Evolutionary conservation across 345 rosid genomes (phyloP).

Genomic region (Lepidium africanum): DNA sequence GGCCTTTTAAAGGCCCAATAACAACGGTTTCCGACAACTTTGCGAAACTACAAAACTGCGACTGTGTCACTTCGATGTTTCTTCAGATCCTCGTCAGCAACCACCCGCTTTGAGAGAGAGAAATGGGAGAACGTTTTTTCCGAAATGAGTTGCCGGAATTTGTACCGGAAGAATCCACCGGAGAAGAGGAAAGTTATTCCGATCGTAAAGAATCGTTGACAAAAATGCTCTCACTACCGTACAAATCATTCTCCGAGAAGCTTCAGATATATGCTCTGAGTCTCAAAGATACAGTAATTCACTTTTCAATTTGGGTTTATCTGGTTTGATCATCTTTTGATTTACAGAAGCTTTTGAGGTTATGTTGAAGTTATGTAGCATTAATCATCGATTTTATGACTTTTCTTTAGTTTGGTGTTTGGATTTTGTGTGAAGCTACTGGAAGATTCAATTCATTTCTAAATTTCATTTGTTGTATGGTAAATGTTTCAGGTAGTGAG

Average conservation of each 20-base stretch:
- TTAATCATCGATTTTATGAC: not conserved
- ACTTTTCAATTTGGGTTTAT: not conserved
- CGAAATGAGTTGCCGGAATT: constrained; percentile 52
- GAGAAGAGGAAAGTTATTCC: not conserved
- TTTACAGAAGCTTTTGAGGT: not conserved
- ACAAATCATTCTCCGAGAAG: constrained; percentile 43
- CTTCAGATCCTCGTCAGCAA: not conserved
- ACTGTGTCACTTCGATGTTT: not conserved
- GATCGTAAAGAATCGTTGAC: constrained; percentile 24
- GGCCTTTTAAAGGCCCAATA: not conserved
- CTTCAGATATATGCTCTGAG: constrained; percentile 57
- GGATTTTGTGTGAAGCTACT: not conserved
- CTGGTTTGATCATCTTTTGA: not conserved
- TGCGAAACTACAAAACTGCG: not conserved
- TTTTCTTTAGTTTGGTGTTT: not conserved
- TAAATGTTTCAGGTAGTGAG: constrained; percentile 31
- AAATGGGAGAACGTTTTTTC: constrained; percentile 66
- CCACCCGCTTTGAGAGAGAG: constrained; percentile 8
- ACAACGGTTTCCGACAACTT: not conserved
- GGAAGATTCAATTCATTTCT: not conserved
- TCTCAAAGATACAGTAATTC: constrained; percentile 63
- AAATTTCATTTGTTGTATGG: not conserved
- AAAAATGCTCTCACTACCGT: constrained; percentile 63
- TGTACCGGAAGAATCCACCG: constrained; percentile 29
- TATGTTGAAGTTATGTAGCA: not conserved